Percentiles rank a stretch among this genome's conserved stretches.
Evolutionary conservation across 805 yeast species (phyloP).

Genomic region (Myxozyma vanderwaltii): DNA sequence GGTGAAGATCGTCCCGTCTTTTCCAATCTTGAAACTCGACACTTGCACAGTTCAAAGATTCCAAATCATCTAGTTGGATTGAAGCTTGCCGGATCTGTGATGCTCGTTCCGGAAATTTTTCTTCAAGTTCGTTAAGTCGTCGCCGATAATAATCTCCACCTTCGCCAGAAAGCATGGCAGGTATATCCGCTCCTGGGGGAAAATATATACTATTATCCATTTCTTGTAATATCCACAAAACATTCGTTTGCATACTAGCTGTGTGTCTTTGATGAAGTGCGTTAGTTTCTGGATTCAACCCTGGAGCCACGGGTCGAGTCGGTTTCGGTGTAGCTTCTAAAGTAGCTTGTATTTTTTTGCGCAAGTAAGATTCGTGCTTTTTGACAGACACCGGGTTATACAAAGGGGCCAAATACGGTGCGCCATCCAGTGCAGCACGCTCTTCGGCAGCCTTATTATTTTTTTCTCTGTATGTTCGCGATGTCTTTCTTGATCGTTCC

Average conservation of each 20-base stretch:
- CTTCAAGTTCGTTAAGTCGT: slow-evolving; percentile 16
- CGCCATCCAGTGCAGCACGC: slow-evolving; percentile 20
- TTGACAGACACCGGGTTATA: slow-evolving; percentile 29
- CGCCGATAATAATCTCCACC: slow-evolving; percentile 21
- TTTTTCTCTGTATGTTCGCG: slow-evolving; percentile 31
- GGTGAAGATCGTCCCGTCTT: slow-evolving; percentile 16
- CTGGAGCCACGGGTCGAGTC: slow-evolving; percentile 23
- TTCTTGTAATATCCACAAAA: slow-evolving; percentile 29
- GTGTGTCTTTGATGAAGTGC: background rate
- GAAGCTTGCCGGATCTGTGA: slow-evolving; percentile 13
- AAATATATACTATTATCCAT: slow-evolving; percentile 26
- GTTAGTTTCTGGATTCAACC: slow-evolving; percentile 2
- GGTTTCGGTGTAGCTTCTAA: slow-evolving; percentile 22
- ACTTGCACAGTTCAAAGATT: slow-evolving; percentile 14
- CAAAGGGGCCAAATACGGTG: slow-evolving; percentile 31
- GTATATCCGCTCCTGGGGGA: slow-evolving; percentile 29
- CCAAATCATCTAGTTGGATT: slow-evolving; percentile 21
- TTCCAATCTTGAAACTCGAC: slow-evolving; percentile 29
- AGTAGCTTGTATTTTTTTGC: slow-evolving; percentile 27
- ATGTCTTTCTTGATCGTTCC: slow-evolving; percentile 33
- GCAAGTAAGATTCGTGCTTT: slow-evolving; percentile 32
- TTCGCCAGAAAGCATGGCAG: slow-evolving; percentile 15
- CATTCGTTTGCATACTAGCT: slow-evolving; percentile 23
- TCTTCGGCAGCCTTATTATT: slow-evolving; percentile 17
- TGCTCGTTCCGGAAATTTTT: slow-evolving; percentile 9